Conservation (phyloP, 495 filamentous ascomycete genomes). For the Xylaria palmicola region DNA sequence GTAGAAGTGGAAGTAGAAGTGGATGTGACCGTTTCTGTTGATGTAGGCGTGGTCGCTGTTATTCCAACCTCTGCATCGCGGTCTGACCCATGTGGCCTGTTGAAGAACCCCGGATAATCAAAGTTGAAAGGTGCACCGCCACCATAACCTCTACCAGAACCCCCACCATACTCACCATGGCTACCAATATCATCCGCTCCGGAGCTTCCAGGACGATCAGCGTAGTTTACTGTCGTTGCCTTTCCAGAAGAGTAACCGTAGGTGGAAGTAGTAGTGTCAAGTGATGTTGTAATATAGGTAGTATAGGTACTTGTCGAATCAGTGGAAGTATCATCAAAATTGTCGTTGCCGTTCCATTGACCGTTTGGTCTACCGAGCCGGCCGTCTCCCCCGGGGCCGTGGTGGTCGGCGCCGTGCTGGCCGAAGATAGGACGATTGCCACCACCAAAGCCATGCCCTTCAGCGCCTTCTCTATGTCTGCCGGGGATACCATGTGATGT, state of each 20-base stretch:
- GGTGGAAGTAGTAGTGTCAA: neutral
- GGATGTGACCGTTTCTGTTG: neutral
- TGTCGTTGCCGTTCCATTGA: neutral
- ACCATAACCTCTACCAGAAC: no score
- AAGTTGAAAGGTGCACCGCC: no score
- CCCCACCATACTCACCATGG: neutral
- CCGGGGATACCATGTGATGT: neutral
- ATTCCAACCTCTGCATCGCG: neutral
- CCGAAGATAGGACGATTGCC: neutral
- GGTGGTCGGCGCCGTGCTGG: neutral
- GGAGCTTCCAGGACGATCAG: neutral
- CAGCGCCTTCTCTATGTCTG: neutral
- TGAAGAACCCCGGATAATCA: no score
- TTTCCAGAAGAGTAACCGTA: neutral
- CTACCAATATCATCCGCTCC: neutral
- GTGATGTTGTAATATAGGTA: neutral
- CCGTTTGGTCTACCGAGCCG: neutral
- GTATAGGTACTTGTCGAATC: neutral
- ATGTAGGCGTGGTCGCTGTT: neutral
- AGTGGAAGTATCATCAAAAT: neutral
- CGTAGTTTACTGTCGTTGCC: neutral
- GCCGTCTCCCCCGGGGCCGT: neutral
- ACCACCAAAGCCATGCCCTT: neutral
- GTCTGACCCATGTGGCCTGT: neutral
- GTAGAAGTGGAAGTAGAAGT: neutral